Percentiles rank a stretch among this genome's conserved stretches.
These are phyloP conservation scores for Plasmodium malariae DNA, from an alignment of 169 alveolate species.

Conservation along the genomic window DNA sequence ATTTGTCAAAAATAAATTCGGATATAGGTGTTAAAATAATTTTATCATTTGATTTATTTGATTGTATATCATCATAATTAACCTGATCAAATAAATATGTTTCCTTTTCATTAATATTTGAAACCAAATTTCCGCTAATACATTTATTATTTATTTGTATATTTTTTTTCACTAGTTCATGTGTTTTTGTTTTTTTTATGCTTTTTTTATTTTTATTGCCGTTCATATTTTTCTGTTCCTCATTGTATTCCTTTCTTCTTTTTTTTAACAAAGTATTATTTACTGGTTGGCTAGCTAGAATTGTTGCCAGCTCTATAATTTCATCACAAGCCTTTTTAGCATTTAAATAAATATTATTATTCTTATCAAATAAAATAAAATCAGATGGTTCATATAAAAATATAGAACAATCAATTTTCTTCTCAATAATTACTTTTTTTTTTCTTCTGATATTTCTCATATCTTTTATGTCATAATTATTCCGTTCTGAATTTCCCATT, in stretches of 20 bases:
- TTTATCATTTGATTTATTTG: conserved; percentile 60
- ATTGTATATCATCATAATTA: conserved; percentile 72
- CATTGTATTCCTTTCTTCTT: conserved; percentile 37
- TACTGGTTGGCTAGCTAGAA: conserved; percentile 59
- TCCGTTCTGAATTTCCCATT: neutral
- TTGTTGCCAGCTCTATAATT: conserved; percentile 36
- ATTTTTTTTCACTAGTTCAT: neutral
- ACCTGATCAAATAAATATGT: conserved; percentile 54
- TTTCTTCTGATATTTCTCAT: conserved; percentile 8
- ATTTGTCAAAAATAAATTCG: conserved; percentile 68
- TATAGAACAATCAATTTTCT: conserved; percentile 11
- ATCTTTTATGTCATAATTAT: conserved; percentile 6
- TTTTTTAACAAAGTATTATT: conserved; percentile 39
- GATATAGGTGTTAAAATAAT: conserved; percentile 76
- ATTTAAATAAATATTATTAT: conserved; percentile 42
- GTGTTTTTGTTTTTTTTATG: neutral
- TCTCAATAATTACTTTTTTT: conserved; percentile 31
- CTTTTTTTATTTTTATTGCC: neutral
- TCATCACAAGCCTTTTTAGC: conserved; percentile 69
- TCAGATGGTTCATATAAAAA: conserved; percentile 41
- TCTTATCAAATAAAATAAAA: conserved; percentile 60
- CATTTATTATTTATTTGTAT: neutral
- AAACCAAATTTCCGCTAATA: neutral
- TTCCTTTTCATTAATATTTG: conserved; percentile 16
- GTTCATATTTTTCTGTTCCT: conserved; percentile 11